Percentiles rank a stretch among this genome's conserved stretches.
Conservation (phyloP, 371 early-diverging fungal species). For the Haplosporangium sp. region DNA sequence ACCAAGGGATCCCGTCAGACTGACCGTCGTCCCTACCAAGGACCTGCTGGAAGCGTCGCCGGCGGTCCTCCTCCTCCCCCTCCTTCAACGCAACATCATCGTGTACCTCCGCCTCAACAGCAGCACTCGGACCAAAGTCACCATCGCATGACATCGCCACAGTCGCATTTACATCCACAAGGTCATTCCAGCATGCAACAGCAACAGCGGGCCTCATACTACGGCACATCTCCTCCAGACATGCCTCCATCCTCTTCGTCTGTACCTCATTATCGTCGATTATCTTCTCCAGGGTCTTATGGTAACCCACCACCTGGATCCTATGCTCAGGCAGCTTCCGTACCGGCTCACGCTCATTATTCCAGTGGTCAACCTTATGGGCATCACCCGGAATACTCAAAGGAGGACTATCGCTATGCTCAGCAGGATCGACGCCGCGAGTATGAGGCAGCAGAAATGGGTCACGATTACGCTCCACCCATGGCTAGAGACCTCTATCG, state of each 20-base stretch:
- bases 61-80: conserved; percentile 7
- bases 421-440: conserved; percentile 30
- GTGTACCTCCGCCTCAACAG: conserved; percentile 14
- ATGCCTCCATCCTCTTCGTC: conserved; percentile 9
- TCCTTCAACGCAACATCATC: conserved; percentile 9
- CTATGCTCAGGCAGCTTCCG: conserved; percentile 12
- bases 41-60: no score
- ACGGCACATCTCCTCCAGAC: conserved; percentile 20
- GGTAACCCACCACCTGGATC: conserved; percentile 19
- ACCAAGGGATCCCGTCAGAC: conserved; percentile 6
- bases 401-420: conserved; percentile 28
- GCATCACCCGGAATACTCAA: conserved; percentile 31
- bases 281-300: conserved; percentile 28
- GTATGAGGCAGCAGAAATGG: conserved; percentile 20
- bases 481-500: conserved; percentile 23
- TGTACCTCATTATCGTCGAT: conserved; percentile 21
- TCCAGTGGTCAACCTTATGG: conserved; percentile 29
- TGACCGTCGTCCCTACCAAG: conserved; percentile 5
- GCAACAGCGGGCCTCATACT: conserved; percentile 6
- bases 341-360: conserved; percentile 4
- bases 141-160: conserved; percentile 22
- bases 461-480: conserved; percentile 28
- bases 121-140: conserved; percentile 1
- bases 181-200: conserved; percentile 11
- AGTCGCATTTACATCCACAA: conserved; percentile 25